A percentile compares a stretch with the other conserved stretches of the same genome.
These are phyloP conservation scores for Citeromyces matritensis DNA, from an alignment of 805 yeast species.

Conservation along the genomic window DNA sequence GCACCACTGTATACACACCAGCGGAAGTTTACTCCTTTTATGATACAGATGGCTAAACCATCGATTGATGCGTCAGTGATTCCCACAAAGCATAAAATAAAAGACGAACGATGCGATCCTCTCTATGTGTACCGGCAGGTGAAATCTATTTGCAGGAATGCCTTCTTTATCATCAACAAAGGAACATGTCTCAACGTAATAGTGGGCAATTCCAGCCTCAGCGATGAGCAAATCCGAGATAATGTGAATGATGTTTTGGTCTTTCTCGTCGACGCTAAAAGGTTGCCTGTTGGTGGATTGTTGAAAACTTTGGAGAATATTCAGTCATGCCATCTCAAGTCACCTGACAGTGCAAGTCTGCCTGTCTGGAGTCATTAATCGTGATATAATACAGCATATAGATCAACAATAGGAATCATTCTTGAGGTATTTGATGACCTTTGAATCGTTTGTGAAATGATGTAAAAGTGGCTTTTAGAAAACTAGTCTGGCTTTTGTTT, in stretches of 20 bases:
- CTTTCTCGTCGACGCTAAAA: conserved; percentile 27
- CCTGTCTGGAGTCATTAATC: conserved; percentile 23
- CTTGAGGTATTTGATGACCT: too few relatives aligned
- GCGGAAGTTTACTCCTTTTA: conserved; percentile 51
- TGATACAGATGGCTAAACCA: conserved; percentile 44
- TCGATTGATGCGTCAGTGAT: conserved; percentile 11
- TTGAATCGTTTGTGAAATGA: too few relatives aligned
- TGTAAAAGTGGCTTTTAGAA: too few relatives aligned
- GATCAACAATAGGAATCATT: too few relatives aligned
- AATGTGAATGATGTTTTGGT: conserved; percentile 36
- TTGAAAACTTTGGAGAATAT: conserved; percentile 27
- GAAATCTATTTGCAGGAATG: conserved; percentile 44
- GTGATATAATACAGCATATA: neutral
- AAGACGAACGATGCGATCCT: conserved; percentile 50
- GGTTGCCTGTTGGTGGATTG: conserved; percentile 45
- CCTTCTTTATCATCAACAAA: conserved; percentile 41
- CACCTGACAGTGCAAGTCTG: conserved; percentile 50
- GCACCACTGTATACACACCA: conserved; percentile 49
- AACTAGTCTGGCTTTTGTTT: too few relatives aligned
- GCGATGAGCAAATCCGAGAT: conserved; percentile 22
- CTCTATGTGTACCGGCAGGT: conserved; percentile 50
- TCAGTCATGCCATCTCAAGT: conserved; percentile 41
- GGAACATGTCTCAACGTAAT: conserved; percentile 48
- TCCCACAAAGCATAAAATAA: conserved; percentile 23
- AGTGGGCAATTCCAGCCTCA: conserved; percentile 41